phyloP scores from a whole-genome alignment of 257 asterid species.

The Marsdenia floribunda region DNA sequence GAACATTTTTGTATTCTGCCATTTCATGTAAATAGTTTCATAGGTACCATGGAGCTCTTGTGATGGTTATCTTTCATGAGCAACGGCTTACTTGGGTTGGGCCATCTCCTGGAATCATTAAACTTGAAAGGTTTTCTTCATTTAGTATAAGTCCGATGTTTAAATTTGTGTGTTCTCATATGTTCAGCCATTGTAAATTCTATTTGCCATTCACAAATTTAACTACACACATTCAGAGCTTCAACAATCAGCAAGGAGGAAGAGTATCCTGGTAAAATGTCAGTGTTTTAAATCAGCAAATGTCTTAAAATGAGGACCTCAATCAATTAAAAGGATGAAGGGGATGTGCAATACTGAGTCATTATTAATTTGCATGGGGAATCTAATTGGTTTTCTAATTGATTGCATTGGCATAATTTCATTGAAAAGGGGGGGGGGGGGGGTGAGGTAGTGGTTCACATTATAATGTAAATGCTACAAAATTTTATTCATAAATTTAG shows the following conservation, averaged over 20 bases:
- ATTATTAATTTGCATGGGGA: background rate
- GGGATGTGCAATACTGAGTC: background rate
- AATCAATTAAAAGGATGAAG: background rate
- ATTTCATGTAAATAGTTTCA: constrained; percentile 16
- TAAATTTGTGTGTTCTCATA: constrained; percentile 81
- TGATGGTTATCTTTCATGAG: constrained; percentile 84
- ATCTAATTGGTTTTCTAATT: background rate
- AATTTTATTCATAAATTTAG: background rate
- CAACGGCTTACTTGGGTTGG: constrained; percentile 93
- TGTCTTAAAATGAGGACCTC: background rate
- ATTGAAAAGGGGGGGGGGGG: background rate
- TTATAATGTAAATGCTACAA: background rate
- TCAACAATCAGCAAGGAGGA: background rate
- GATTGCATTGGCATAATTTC: background rate
- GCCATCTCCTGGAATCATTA: constrained; percentile 75
- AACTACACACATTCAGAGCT: background rate
- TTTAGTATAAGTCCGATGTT: constrained; percentile 75
- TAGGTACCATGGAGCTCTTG: constrained; percentile 83
- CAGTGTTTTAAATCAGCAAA: background rate
- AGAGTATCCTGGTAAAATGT: background rate
- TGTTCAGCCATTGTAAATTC: constrained; percentile 73
- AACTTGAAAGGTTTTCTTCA: constrained; percentile 66
- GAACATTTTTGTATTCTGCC: background rate
- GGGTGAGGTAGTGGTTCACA: no score
- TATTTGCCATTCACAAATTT: constrained; percentile 7